These are phyloP conservation scores for Prunella vulgaris DNA, from an alignment of 257 asterid genomes.

Conservation along the genomic window DNA sequence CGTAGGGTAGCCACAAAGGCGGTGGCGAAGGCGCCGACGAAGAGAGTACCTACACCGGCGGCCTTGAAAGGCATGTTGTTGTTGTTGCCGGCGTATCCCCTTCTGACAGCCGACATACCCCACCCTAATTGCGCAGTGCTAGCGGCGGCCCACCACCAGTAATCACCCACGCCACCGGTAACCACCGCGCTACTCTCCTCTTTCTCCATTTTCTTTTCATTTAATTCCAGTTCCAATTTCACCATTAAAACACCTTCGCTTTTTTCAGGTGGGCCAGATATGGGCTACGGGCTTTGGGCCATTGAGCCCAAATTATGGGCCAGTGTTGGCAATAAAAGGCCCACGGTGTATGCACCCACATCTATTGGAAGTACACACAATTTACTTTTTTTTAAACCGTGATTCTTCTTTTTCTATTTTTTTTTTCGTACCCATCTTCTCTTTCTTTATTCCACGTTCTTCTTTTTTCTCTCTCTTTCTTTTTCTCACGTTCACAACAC, in stretches of 20 bases:
- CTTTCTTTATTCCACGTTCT: too few species aligned
- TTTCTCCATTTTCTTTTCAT: constrained; percentile 34
- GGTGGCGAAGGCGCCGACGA: constrained; percentile 62
- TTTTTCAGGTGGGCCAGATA: background rate
- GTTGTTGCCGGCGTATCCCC: constrained; percentile 52
- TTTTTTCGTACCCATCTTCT: too few species aligned
- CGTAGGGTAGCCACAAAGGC: constrained; percentile 53
- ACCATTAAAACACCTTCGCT: background rate
- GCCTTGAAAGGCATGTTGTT: constrained; percentile 74
- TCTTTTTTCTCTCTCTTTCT: too few species aligned
- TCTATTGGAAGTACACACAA: too few species aligned
- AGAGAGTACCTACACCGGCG: constrained; percentile 70
- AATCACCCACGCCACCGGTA: constrained; percentile 26
- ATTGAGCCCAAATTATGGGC: background rate
- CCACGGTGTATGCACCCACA: too few species aligned
- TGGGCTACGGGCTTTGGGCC: constrained; percentile 7
- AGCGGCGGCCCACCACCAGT: constrained; percentile 69
- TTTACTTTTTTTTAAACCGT: too few species aligned
- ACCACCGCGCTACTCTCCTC: constrained; percentile 25
- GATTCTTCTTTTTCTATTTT: too few species aligned
- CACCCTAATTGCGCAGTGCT: constrained; percentile 58
- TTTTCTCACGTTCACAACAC: too few species aligned
- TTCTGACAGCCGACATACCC: constrained; percentile 40
- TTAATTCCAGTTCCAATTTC: constrained; percentile 11
- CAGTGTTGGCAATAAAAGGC: background rate